Evolutionary conservation across 2,329 filamentous ascomycete species (phyloP).

Genomic region (Alternaria triticina): DNA sequence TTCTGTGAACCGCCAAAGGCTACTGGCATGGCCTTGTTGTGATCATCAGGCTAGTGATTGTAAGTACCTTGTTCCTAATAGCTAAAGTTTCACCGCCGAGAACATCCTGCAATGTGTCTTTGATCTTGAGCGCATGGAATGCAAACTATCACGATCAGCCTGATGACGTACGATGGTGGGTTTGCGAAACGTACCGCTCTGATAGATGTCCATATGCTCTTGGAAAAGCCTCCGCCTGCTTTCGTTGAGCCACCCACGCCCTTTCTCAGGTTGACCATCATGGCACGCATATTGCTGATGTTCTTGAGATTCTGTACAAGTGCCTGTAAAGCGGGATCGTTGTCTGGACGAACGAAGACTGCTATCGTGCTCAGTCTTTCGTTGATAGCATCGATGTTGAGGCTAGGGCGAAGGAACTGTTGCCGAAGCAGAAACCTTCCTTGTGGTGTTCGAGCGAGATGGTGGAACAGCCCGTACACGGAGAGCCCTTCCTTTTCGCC

Average conservation of each 20-base stretch:
- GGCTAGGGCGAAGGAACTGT: conserved; percentile 79
- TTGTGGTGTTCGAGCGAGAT: conserved; percentile 77
- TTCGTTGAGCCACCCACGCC: conserved; percentile 67
- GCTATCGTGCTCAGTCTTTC: conserved; percentile 74
- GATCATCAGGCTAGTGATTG: not conserved
- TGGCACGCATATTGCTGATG: conserved; percentile 76
- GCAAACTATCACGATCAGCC: conserved; percentile 63
- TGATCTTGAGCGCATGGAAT: conserved; percentile 72
- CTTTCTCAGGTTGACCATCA: conserved; percentile 74
- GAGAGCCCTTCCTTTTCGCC: conserved; percentile 82
- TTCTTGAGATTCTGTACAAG: conserved; percentile 69
- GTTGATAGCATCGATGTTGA: conserved; percentile 70
- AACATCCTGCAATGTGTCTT: conserved; percentile 67
- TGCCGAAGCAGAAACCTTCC: conserved; percentile 77
- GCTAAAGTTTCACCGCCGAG: conserved; percentile 59
- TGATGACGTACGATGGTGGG: rapidly evolving
- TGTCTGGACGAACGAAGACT: conserved; percentile 71
- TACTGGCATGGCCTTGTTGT: not conserved
- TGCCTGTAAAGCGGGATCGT: conserved; percentile 61
- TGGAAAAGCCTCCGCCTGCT: conserved; percentile 63
- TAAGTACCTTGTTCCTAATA: conserved; percentile 61
- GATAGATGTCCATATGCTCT: conserved; percentile 76
- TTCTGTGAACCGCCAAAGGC: not conserved
- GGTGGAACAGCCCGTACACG: conserved; percentile 80
- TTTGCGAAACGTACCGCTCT: conserved; percentile 52